Conservation (phyloP, 2,329 filamentous ascomycete species). For the Claviceps cyperi region DNA sequence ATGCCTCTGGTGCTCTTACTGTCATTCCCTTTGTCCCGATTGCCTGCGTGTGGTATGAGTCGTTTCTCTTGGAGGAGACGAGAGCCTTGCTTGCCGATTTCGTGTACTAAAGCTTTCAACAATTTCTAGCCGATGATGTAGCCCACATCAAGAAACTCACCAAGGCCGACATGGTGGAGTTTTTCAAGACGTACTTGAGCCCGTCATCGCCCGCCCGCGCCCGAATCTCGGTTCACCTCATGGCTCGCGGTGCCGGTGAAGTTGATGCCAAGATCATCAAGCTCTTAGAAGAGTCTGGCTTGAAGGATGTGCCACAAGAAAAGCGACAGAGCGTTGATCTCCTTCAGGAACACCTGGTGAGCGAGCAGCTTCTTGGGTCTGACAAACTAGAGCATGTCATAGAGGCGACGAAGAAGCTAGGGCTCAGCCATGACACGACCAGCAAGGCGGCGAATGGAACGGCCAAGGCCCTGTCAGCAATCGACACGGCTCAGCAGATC, state of each 20-base stretch:
- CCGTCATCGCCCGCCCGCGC: constrained; percentile 59
- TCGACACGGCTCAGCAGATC: constrained; percentile 41
- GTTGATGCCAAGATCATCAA: constrained; percentile 31
- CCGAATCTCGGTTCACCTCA: constrained; percentile 74
- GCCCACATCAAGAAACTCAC: constrained; percentile 57
- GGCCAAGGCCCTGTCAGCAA: constrained; percentile 28
- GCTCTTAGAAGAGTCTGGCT: constrained; percentile 21
- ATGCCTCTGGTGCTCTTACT: too few relatives aligned
- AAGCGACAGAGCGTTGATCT: constrained; percentile 33
- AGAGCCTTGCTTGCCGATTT: too few relatives aligned
- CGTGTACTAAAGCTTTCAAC: too few relatives aligned
- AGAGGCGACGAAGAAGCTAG: constrained; percentile 29
- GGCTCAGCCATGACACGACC: constrained; percentile 20
- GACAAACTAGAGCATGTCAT: constrained; percentile 36
- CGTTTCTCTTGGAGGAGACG: background rate
- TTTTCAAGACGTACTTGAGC: constrained; percentile 62
- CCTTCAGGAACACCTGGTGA: constrained; percentile 34
- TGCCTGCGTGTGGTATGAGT: background rate
- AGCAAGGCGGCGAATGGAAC: constrained; percentile 18
- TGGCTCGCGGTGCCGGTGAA: constrained; percentile 48
- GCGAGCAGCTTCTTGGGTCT: constrained; percentile 31
- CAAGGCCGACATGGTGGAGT: constrained; percentile 66
- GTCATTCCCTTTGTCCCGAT: background rate
- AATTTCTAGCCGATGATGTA: constrained; percentile 41
- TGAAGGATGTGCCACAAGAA: constrained; percentile 24